phyloP scores from a whole-genome alignment of 2,329 filamentous ascomycete genomes.

The Calycina herbarum region DNA sequence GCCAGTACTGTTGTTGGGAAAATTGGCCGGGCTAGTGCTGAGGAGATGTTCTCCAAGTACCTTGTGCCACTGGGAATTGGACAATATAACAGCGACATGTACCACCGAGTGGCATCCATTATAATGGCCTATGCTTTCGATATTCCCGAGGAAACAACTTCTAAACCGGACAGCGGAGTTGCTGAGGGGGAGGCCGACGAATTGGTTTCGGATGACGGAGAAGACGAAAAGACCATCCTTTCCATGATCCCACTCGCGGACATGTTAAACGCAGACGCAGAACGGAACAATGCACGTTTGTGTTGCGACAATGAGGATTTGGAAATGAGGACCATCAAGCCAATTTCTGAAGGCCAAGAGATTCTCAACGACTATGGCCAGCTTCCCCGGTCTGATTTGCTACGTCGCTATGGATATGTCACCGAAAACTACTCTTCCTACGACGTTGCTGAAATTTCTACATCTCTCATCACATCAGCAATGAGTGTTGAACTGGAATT shows the following conservation, averaged over 20 bases:
- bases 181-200: constrained; percentile 48
- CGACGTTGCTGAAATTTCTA: constrained; percentile 65
- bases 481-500: constrained; percentile 21
- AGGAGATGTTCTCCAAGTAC: constrained; percentile 55
- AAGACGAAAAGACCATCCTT: constrained; percentile 49
- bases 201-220: constrained; percentile 47
- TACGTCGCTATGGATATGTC: constrained; percentile 68
- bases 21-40: constrained; percentile 61
- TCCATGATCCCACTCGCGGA: constrained; percentile 73
- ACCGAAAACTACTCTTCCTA: constrained; percentile 63
- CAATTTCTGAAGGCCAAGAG: constrained; percentile 58
- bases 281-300: constrained; percentile 59
- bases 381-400: constrained; percentile 64
- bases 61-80: constrained; percentile 54
- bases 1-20: constrained; percentile 63
- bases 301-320: constrained; percentile 42
- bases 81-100: constrained; percentile 44
- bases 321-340: constrained; percentile 62
- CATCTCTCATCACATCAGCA: constrained; percentile 46
- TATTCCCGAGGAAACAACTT: constrained; percentile 41
- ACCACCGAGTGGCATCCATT: constrained; percentile 65
- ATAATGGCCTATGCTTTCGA: constrained; percentile 77
- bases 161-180: constrained; percentile 42
- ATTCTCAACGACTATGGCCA: constrained; percentile 69
- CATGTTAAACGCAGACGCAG: constrained; percentile 68